These are phyloP conservation scores for Paramecium sexaurelia DNA, from an alignment of 73 alveolate genomes.

Conservation along the genomic window DNA sequence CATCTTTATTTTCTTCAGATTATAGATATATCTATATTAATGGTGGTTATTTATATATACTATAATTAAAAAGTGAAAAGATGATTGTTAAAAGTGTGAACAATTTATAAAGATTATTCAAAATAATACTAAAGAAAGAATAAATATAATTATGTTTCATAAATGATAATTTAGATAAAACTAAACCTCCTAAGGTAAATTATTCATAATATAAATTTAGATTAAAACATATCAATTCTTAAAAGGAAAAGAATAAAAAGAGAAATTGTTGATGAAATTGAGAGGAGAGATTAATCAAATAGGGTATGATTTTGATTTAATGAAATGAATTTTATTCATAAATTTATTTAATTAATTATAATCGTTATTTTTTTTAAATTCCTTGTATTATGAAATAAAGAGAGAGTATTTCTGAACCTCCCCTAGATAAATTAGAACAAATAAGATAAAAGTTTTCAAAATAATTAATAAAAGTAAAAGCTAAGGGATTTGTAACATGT, in stretches of 20 bases:
- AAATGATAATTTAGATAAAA: slow-evolving; percentile 21
- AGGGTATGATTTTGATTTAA: slow-evolving; percentile 44
- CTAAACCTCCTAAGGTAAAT: not conserved
- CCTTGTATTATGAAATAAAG: not conserved
- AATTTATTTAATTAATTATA: not conserved
- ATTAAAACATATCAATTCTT: slow-evolving; percentile 31
- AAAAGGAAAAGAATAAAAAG: not conserved
- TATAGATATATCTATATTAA: slow-evolving; percentile 10
- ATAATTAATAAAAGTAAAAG: slow-evolving; percentile 29
- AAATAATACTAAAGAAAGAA: not conserved
- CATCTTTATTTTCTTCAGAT: slow-evolving; percentile 14
- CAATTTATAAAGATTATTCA: not conserved
- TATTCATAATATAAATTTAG: not conserved
- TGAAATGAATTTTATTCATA: slow-evolving; percentile 11
- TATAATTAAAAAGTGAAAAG: not conserved
- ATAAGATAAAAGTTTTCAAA: not conserved
- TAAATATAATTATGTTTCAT: not conserved
- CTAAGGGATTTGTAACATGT: not conserved
- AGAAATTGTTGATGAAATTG: slow-evolving; percentile 2
- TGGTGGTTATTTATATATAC: slow-evolving; percentile 19
- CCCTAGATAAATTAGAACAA: slow-evolving; percentile 17
- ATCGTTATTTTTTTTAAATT: not conserved
- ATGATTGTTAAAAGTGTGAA: not conserved
- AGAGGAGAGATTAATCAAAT: slow-evolving; percentile 37
- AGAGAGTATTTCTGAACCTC: slow-evolving; percentile 38